Percentiles rank a stretch among this genome's conserved stretches.
These are phyloP conservation scores for Oidiodendron maius DNA, from an alignment of 495 filamentous ascomycete species.

Conservation along the genomic window DNA sequence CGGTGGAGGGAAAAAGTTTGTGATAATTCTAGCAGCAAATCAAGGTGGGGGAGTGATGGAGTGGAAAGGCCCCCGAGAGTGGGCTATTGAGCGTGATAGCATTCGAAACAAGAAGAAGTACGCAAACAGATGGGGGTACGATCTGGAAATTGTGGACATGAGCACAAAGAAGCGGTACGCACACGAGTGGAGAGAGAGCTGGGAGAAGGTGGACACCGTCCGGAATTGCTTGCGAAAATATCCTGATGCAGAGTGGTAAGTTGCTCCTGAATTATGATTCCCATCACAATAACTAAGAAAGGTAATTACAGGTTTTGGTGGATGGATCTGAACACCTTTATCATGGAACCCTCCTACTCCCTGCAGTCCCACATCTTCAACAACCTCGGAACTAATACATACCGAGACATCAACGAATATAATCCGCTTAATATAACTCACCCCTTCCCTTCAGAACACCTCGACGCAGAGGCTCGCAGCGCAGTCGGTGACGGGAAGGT, in stretches of 20 bases:
- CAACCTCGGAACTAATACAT: conserved; percentile 64
- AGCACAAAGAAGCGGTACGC: conserved; percentile 97
- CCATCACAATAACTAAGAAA: conserved; percentile 21
- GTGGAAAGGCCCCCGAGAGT: conserved; percentile 95
- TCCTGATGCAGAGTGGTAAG: conserved; percentile 92
- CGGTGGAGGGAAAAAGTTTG: conserved; percentile 84
- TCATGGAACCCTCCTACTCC: conserved; percentile 94
- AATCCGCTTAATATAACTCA: conserved; percentile 94
- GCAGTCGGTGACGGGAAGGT: conserved; percentile 66
- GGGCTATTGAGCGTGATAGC: conserved; percentile 96
- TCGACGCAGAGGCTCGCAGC: conserved; percentile 67
- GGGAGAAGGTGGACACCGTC: conserved; percentile 97
- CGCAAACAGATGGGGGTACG: conserved; percentile 83
- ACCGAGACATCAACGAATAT: conserved; percentile 94
- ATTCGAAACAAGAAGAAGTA: conserved; percentile 92
- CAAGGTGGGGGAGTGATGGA: conserved; percentile 97
- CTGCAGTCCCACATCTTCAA: conserved; percentile 88
- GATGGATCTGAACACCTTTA: conserved; percentile 95
- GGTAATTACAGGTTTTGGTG: conserved; percentile 81
- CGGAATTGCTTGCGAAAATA: conserved; percentile 89
- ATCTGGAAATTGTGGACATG: conserved; percentile 96
- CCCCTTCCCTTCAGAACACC: conserved; percentile 62
- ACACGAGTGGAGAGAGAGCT: conserved; percentile 98
- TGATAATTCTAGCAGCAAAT: conserved; percentile 92
- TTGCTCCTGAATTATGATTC: conserved; percentile 2